Evolutionary conservation across 169 alveolate species (phyloP).

Genomic region (Cryptosporidium ubiquitum): DNA sequence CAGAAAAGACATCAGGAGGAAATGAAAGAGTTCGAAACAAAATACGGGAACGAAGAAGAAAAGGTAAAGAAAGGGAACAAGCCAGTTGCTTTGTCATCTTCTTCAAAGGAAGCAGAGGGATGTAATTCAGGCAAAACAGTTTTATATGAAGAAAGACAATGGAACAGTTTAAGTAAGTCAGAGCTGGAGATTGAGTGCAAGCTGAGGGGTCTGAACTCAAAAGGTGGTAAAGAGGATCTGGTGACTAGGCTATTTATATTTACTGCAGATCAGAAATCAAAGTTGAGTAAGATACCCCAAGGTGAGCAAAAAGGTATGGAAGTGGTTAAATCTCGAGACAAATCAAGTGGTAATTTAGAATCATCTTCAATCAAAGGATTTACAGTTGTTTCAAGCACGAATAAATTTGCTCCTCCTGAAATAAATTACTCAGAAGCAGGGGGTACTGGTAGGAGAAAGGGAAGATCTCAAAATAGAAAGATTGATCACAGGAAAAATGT

Average conservation of each 20-base stretch:
- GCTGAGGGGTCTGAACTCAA: slow-evolving; percentile 52
- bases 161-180: slow-evolving; percentile 71
- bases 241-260: slow-evolving; percentile 55
- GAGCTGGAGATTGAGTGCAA: slow-evolving; percentile 59
- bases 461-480: slow-evolving; percentile 21
- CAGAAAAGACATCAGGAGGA: slow-evolving; percentile 55
- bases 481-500: slow-evolving; percentile 52
- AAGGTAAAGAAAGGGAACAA: not conserved
- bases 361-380: not conserved
- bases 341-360: not conserved
- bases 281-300: not conserved
- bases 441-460: slow-evolving; percentile 57
- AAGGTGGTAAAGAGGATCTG: slow-evolving; percentile 57
- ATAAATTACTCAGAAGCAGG: slow-evolving; percentile 60
- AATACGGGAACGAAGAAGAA: not conserved
- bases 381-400: not conserved
- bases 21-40: slow-evolving; percentile 25
- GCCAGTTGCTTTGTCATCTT: not conserved
- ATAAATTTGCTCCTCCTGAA: slow-evolving; percentile 40
- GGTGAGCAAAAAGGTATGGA: not conserved
- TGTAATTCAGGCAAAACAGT: not conserved
- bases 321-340: not conserved
- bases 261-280: slow-evolving; percentile 69
- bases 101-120: not conserved
- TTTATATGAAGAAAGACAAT: slow-evolving; percentile 50